Conservation (phyloP, 2,329 filamentous ascomycete genomes). For the Calonectria pauciramosa region DNA sequence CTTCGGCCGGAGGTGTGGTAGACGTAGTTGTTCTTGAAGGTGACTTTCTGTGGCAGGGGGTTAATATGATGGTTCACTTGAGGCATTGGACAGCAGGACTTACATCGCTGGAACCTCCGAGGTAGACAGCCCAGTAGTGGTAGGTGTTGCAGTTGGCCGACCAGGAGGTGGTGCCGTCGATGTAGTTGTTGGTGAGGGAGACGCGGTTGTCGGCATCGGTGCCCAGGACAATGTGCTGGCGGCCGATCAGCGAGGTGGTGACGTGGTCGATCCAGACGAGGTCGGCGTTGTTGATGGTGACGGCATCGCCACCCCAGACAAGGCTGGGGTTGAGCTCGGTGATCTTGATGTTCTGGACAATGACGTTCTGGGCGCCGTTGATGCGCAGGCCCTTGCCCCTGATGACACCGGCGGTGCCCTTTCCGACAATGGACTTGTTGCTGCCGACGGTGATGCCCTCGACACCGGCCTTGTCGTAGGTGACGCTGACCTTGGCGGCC, state of each 20-base stretch:
- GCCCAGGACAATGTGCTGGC: conserved; percentile 73
- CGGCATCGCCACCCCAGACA: conserved; percentile 72
- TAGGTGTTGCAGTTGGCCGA: conserved; percentile 70
- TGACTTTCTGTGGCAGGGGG: conserved; percentile 52
- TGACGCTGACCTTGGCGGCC: conserved; percentile 60
- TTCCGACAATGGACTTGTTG: conserved; percentile 71
- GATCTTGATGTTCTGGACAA: conserved; percentile 71
- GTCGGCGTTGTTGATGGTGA: conserved; percentile 64
- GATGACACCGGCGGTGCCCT: conserved; percentile 66
- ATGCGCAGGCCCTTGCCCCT: conserved; percentile 70
- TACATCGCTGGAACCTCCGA: conserved; percentile 68
- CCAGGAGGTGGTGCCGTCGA: conserved; percentile 67
- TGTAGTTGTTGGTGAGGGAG: conserved; percentile 72
- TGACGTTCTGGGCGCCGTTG: conserved; percentile 65
- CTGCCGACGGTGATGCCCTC: conserved; percentile 65
- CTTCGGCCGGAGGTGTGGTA: conserved; percentile 69
- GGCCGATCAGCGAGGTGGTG: conserved; percentile 69
- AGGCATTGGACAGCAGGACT: background rate
- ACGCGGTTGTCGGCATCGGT: conserved; percentile 66
- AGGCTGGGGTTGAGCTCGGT: conserved; percentile 69
- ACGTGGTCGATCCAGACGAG: conserved; percentile 67
- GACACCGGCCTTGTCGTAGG: conserved; percentile 65
- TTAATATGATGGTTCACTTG: background rate
- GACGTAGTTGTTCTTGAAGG: conserved; percentile 72
- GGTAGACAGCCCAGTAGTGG: conserved; percentile 73